Evolutionary conservation across 345 rosid species (phyloP).

Genomic region (Viola odorata): DNA sequence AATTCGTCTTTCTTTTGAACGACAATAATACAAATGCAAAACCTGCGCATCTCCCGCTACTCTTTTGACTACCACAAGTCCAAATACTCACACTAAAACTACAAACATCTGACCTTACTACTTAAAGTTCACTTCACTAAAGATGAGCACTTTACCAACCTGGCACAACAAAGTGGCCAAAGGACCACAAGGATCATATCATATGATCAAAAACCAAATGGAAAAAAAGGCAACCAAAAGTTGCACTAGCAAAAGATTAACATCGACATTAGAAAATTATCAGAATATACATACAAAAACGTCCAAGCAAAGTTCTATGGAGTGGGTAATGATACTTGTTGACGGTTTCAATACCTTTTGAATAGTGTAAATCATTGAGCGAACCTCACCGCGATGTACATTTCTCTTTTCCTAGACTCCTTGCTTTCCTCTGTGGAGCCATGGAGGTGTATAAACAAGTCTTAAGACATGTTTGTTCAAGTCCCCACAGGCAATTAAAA

Average conservation of each 20-base stretch:
- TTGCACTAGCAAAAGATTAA: neutral
- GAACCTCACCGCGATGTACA: neutral
- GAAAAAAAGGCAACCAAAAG: neutral
- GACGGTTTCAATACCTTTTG: slow-evolving; percentile 20
- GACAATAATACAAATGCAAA: too few species aligned
- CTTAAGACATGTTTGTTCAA: neutral
- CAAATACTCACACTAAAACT: too few species aligned
- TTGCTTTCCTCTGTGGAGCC: neutral
- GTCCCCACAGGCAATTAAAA: neutral
- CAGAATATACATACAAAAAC: neutral
- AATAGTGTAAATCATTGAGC: neutral
- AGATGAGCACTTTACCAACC: too few species aligned
- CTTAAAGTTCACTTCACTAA: too few species aligned
- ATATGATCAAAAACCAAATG: neutral
- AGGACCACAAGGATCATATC: neutral
- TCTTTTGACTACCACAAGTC: too few species aligned
- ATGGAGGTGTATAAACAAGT: neutral
- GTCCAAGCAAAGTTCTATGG: neutral
- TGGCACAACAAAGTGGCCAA: neutral
- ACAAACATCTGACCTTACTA: too few species aligned
- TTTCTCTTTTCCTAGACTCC: neutral
- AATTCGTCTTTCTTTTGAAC: too few species aligned
- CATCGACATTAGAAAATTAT: neutral
- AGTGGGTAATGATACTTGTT: slow-evolving; percentile 11
- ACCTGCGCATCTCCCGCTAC: too few species aligned